These are phyloP conservation scores for Dendryphion nanum DNA, from an alignment of 2,329 filamentous ascomycete genomes.

Conservation along the genomic window DNA sequence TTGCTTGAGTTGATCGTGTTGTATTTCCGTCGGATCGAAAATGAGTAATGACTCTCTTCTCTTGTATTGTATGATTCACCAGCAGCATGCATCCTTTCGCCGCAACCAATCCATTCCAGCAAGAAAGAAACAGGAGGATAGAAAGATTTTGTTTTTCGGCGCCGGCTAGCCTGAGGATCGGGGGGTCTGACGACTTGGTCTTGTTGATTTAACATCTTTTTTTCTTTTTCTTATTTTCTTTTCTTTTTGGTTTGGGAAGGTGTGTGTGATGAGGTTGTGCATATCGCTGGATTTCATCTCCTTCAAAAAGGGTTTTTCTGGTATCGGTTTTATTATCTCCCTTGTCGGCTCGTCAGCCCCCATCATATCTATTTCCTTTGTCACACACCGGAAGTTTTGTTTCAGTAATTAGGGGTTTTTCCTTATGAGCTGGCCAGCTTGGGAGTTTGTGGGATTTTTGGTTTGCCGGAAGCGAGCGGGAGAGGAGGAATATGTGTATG, in stretches of 20 bases:
- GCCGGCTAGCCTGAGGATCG: slow-evolving; percentile 2
- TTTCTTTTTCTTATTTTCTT: not conserved
- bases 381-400: too few relatives aligned
- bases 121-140: not conserved
- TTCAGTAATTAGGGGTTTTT: too few relatives aligned
- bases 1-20: not conserved
- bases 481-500: too few relatives aligned
- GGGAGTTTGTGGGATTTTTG: too few relatives aligned
- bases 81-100: not conserved
- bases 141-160: not conserved
- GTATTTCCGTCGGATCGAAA: slow-evolving; percentile 1
- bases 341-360: not conserved
- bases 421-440: too few relatives aligned
- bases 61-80: not conserved
- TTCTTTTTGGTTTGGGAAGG: too few relatives aligned
- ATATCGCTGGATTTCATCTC: not conserved
- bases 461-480: too few relatives aligned
- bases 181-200: slow-evolving; percentile 5
- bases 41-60: not conserved
- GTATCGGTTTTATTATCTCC: not conserved
- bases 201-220: not conserved
- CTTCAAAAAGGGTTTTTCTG: not conserved
- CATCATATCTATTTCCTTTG: slow-evolving; percentile 1
- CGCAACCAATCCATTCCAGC: not conserved
- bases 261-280: too few relatives aligned